phyloP scores from a whole-genome alignment of 2,329 filamentous ascomycete genomes.

The Bretziella fagacearum region DNA sequence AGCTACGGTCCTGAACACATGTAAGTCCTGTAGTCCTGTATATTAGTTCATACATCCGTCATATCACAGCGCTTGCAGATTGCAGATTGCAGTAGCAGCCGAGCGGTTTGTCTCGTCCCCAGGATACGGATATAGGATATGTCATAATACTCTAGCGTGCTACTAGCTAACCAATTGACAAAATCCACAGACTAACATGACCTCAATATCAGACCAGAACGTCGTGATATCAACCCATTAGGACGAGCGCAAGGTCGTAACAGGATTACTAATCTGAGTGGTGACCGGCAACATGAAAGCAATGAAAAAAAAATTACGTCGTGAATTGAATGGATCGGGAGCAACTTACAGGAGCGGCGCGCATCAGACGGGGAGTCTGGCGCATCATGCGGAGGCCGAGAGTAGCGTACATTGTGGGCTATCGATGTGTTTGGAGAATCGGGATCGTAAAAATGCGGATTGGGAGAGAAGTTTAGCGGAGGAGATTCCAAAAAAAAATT shows the following conservation, averaged over 20 bases:
- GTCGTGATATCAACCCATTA: not conserved
- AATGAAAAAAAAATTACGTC: not conserved
- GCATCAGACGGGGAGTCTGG: conserved; percentile 49
- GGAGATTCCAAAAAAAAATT: conserved; percentile 1
- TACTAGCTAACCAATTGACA: not conserved
- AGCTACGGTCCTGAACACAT: not conserved
- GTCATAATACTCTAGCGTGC: not conserved
- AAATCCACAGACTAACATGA: not conserved
- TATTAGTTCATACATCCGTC: not conserved
- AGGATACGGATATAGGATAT: not conserved
- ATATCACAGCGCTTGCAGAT: not conserved
- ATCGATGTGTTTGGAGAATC: conserved; percentile 17
- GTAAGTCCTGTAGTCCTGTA: not conserved
- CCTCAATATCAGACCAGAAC: conserved; percentile 13
- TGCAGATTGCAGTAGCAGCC: not conserved
- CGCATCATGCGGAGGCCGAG: conserved; percentile 49
- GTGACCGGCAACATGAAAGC: not conserved
- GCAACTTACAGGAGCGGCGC: conserved; percentile 53
- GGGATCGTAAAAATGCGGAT: conserved; percentile 15
- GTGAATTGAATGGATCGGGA: not conserved
- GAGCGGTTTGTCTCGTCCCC: not conserved
- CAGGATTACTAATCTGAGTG: not conserved
- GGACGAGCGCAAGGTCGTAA: not conserved
- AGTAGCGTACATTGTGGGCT: conserved; percentile 45
- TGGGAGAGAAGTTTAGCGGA: conserved; percentile 15